A percentile compares a stretch with the other conserved stretches of the same genome.
These are phyloP conservation scores for Suillus brevipes DNA, from an alignment of 768 basidiomycete species.

Conservation along the genomic window DNA sequence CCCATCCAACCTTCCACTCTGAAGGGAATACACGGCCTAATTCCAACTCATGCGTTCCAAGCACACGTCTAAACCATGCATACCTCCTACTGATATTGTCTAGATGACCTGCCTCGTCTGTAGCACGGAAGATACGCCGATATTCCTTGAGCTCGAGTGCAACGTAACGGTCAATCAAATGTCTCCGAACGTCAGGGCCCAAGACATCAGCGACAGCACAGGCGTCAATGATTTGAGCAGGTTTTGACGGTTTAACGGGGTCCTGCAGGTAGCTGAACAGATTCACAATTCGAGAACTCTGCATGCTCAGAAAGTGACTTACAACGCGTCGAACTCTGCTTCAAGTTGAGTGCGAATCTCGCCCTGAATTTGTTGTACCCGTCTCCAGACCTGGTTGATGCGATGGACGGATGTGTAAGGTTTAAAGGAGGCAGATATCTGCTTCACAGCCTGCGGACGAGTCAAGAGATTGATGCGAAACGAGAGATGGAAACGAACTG, in stretches of 20 bases:
- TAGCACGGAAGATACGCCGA: constrained; percentile 89
- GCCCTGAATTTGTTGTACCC: constrained; percentile 82
- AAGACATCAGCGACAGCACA: constrained; percentile 89
- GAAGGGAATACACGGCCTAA: constrained; percentile 80
- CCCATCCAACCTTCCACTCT: constrained; percentile 84
- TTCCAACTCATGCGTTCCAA: constrained; percentile 87
- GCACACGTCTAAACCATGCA: constrained; percentile 88
- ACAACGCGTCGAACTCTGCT: constrained; percentile 92
- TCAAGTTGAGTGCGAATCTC: constrained; percentile 80
- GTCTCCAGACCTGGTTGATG: constrained; percentile 75
- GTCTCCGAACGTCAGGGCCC: constrained; percentile 77
- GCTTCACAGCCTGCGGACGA: constrained; percentile 72
- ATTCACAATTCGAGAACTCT: constrained; percentile 2
- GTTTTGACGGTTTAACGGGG: constrained; percentile 62
- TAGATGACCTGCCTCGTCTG: constrained; percentile 93
- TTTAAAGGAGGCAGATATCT: constrained; percentile 81
- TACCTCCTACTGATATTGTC: constrained; percentile 93
- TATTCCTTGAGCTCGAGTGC: constrained; percentile 93
- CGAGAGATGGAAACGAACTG: constrained; percentile 41
- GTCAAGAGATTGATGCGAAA: constrained; percentile 3
- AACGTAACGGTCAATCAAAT: constrained; percentile 86
- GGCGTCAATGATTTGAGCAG: constrained; percentile 71
- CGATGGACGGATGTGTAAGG: constrained; percentile 73
- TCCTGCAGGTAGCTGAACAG: constrained; percentile 77
- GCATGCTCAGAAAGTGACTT: constrained; percentile 33